phyloP scores from a whole-genome alignment of 352 stramenopile species.

The Globisporangium orthogonon region DNA sequence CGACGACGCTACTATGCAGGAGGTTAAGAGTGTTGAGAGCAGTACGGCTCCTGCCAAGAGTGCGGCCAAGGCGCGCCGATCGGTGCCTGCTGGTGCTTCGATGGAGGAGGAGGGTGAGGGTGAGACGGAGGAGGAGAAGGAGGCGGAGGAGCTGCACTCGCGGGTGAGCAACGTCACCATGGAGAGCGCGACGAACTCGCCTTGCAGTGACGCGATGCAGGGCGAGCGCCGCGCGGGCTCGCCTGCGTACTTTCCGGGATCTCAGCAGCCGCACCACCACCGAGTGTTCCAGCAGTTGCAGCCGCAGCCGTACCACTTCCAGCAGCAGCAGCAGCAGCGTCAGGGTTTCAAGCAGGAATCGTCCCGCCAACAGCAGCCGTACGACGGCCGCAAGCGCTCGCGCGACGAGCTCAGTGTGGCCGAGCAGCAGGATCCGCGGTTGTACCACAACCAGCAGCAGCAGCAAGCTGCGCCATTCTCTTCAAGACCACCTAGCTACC shows the following conservation, averaged over 20 bases:
- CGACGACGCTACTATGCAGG: neutral
- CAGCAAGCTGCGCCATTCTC: neutral
- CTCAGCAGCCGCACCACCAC: neutral
- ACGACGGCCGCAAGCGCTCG: neutral
- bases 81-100: neutral
- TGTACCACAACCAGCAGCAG: neutral
- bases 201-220: neutral
- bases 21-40: neutral
- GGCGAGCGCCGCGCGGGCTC: neutral
- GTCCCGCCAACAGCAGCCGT: neutral
- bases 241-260: neutral
- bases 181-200: neutral
- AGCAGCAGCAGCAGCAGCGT: neutral
- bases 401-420: neutral
- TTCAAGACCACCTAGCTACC: neutral
- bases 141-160: neutral
- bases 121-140: neutral
- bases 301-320: neutral
- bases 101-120: neutral
- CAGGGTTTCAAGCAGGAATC: neutral
- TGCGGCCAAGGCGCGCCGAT: neutral
- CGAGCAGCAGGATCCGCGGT: neutral
- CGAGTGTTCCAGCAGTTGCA: neutral
- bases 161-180: constrained; percentile 1
- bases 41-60: neutral